Base-by-base conservation (phyloP, 345 rosid genomes). In the Populus euphratica region DNA sequence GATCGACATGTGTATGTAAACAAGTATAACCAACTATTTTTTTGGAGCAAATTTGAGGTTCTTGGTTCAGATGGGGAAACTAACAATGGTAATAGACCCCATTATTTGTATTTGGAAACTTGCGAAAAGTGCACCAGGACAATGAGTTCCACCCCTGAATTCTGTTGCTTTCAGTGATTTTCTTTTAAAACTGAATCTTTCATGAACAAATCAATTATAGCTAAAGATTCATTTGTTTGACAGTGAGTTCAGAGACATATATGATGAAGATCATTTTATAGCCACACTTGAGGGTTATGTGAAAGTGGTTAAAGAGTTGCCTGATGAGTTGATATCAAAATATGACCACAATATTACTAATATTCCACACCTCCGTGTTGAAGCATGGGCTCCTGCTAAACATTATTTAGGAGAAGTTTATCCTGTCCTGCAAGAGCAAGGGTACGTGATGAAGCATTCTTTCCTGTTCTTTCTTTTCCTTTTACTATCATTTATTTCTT, bases 211-310 rank as follows among this genome's bases (percentile, higher is more conserved):
- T 14, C 2, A 13, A 20, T 50, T 61, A 38, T 35, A 12, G 41
- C 66, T 67, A 41, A 27, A 50, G 80, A 25, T 77, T 75, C 14
- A 18, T 78, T 65, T 75, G 21, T 85, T 84, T 78, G 81, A 41
- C 97, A 95, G 99, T 81, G 86, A 75, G 35, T 93, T 95, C 79
- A 88, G 87, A 43, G 97, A 95, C 76, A 92, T 95, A 79, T 95
- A 90, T 73, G 96, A 95, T 73, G 90, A 83, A 80, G 96, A 92
- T 76, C 92, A 88, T 76, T 95, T 95, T 83, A 87, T 95, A 80
- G 73, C 91, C 41, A 83, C 86, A 39, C 93, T 95, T 52, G 85
- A 87, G 77, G 91, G 91, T 21, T 83, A 89, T 73, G 90, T 93
- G 71, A 89, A 90, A 77, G 89, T 95, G 76, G 93, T 93, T 73